Evolutionary conservation across 2,329 filamentous ascomycete species (phyloP).

Genomic region (Pestalotiopsis sp.): DNA sequence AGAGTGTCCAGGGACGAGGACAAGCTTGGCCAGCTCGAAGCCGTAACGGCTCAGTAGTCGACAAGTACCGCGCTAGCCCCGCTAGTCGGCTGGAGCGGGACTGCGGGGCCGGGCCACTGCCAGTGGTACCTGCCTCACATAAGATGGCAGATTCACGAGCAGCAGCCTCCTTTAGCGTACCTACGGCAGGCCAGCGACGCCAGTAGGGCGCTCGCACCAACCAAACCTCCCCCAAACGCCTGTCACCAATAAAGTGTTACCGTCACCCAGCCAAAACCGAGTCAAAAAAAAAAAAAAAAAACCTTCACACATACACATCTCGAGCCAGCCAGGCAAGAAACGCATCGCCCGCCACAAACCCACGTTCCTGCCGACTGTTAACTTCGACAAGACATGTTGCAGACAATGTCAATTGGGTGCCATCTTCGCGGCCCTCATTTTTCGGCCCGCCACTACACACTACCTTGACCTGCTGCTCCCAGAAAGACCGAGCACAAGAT

Average conservation of each 20-base stretch:
- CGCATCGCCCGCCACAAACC: too few relatives aligned
- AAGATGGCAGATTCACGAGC: constrained; percentile 13
- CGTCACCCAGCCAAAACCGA: too few relatives aligned
- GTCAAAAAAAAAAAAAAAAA: too few relatives aligned
- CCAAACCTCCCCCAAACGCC: too few relatives aligned
- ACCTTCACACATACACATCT: too few relatives aligned
- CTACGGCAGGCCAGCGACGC: too few relatives aligned
- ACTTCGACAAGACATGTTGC: too few relatives aligned
- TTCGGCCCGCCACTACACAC: background rate
- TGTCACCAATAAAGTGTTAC: too few relatives aligned
- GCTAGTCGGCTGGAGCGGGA: background rate
- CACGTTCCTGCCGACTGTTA: too few relatives aligned
- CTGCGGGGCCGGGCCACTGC: constrained; percentile 4
- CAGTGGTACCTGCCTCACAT: constrained; percentile 7
- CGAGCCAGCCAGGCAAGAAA: too few relatives aligned
- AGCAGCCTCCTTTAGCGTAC: background rate
- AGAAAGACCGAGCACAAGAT: background rate
- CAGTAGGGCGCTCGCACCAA: too few relatives aligned
- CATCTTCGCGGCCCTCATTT: background rate
- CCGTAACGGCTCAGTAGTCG: background rate
- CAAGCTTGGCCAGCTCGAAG: background rate
- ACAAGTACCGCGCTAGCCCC: background rate
- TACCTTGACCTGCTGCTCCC: background rate
- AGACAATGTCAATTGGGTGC: too few relatives aligned
- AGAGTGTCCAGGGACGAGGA: constrained; percentile 11